Base-by-base conservation (phyloP, 2,329 filamentous ascomycete genomes). In the Pseudogymnoascus sp. region DNA sequence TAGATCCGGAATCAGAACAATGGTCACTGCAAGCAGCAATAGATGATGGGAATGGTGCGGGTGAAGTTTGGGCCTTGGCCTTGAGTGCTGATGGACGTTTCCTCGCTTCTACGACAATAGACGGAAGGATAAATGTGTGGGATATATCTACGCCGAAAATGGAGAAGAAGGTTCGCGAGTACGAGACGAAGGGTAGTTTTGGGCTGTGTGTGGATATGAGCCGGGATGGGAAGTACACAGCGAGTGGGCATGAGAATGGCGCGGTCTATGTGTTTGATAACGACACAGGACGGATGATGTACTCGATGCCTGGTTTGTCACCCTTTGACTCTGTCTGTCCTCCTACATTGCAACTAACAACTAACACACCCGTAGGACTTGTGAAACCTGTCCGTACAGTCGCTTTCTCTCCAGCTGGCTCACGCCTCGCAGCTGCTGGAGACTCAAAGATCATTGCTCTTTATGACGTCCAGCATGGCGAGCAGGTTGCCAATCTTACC, bases 211-310 rank as follows among this genome's bases (percentile, higher is more conserved):
- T 99, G 64, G 92, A 94, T 73, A 76, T 97, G 73, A 87, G 84
- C 68, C 75, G 78, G 18, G 89, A 99, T 73, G 93, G 92, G 60
- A 87, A 84, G 65, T 88, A 91, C 74, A 95, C 92, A 31, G 93
- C 92, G 3, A 95, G 89, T 60, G 94, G 94, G 0, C 93, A 99
- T 75, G 89, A 96, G 73, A 96, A 89, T 70, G 94, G 94, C 13
- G 87, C 86, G 10, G 84, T 97, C 65, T 97, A 97, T 76, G 86
- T 99, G 65, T 99, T 97, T 80, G 92, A 92, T 78, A 97, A 96
- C 70, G 87, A 92, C 68, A 91, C 89, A 0, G 90, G 90, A 3
- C 85, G 90, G 61, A 84, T 99, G 68, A 80, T 90, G 10, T 93
- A 96, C 74, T 94, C 91, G 6, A 79, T 99, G 25, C 87, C 90